phyloP scores from a whole-genome alignment of 2,329 filamentous ascomycete species.

The Sarocladiaceae sp. region DNA sequence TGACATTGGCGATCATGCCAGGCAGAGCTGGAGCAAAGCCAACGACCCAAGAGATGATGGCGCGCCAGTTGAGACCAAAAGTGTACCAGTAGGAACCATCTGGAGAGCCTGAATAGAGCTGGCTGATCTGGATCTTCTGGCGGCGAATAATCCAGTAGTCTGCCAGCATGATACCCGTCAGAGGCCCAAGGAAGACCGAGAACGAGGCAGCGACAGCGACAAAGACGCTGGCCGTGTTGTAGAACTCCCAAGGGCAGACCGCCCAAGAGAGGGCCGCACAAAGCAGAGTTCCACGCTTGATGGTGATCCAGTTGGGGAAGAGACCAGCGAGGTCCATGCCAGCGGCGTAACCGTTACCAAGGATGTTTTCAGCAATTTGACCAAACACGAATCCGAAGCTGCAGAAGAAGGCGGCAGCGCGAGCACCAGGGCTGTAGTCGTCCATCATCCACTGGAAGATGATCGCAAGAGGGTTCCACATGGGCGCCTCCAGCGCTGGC shows the following conservation, averaged over 20 bases:
- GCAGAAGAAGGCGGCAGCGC: constrained; percentile 37
- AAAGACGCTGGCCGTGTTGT: constrained; percentile 19
- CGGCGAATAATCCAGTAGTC: constrained; percentile 27
- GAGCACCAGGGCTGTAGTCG: constrained; percentile 28
- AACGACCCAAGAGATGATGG: constrained; percentile 24
- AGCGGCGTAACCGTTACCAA: constrained; percentile 47
- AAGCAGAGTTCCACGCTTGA: constrained; percentile 44
- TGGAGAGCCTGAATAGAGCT: constrained; percentile 24
- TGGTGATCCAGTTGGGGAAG: constrained; percentile 46
- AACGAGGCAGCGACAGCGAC: constrained; percentile 18
- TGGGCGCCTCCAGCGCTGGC: constrained; percentile 9
- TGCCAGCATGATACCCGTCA: constrained; percentile 20
- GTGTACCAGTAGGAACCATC: constrained; percentile 25
- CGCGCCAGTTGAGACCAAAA: constrained; percentile 24
- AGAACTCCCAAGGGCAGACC: constrained; percentile 16
- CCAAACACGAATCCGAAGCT: constrained; percentile 48
- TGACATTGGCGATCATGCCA: constrained; percentile 14
- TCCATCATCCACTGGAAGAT: constrained; percentile 32
- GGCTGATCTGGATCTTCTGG: constrained; percentile 27
- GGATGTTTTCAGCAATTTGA: constrained; percentile 51
- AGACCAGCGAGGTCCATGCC: constrained; percentile 43
- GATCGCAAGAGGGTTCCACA: constrained; percentile 45
- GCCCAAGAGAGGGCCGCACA: constrained; percentile 12
- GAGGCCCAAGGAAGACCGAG: constrained; percentile 19
- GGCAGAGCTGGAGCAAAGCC: constrained; percentile 22